Evolutionary conservation across 176 grass and related monocot genomes (phyloP), one percentile per base, ranked within the genome.

Genomic region (Oryza coarctata): DNA sequence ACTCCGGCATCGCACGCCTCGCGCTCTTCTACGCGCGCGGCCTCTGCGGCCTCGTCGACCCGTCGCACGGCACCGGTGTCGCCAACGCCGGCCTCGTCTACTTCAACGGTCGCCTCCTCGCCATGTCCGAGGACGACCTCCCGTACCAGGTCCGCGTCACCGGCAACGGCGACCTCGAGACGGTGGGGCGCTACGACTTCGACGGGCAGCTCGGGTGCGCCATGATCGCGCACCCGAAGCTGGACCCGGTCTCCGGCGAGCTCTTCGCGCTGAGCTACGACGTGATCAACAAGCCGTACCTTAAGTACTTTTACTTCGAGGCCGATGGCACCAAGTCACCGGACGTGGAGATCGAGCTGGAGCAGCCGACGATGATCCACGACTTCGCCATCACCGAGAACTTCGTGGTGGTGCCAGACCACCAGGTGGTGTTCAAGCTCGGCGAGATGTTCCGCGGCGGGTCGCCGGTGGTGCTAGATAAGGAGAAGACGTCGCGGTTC

Each of bases 101-200:
- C 76, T 94, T 97, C 78, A 91, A 97, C 66, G 88, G 78, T 67
- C 88, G 88, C 18, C 95, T 97, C 22, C 95, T 97, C 55, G 92
- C 95, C 70, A 97, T 97, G 95, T 97, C 95, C 12, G 95, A 97
- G 86, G 95, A 97, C 34, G 95, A 97, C 77, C 84, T 94, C 1
- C 95, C 95, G 1, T 97, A 97, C 86, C 92, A 94, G 14, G 92
- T 97, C 9, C 75, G 87, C 0, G 43, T 97, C 27, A 76, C 94
- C 31, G 40, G 6, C 14, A 38, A 11, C 20, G 89, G 91, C 40
- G 94, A 97, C 69, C 82, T 97, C 3, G 36, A 86, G 57, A 94
- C 94, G 0, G 85, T 92, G 9, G 82, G 82, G 0, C 77, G 89
- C 1, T 89, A 82, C 87, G 94, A 97, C 82, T 97, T 97, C 80